These are phyloP conservation scores for Tetrastigma voinierianum DNA, from an alignment of 164 flowering plant species.

Conservation along the genomic window DNA sequence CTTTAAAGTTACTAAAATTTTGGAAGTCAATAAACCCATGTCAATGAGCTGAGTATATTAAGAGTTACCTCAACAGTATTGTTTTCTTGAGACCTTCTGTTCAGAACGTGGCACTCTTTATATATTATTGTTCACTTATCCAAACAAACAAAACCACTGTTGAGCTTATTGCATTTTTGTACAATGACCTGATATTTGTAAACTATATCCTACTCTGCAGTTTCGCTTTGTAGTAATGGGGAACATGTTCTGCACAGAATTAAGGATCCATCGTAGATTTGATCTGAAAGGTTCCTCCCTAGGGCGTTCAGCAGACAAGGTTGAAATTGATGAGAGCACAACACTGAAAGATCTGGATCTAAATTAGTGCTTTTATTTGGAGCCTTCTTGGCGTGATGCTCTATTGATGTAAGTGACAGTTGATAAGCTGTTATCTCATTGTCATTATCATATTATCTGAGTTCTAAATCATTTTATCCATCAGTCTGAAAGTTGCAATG, in stretches of 20 bases:
- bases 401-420: conserved; percentile 60
- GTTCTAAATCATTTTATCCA: not conserved
- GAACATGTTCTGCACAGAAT: conserved; percentile 96
- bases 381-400: conserved; percentile 90
- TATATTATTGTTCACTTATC: too few relatives aligned
- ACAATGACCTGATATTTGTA: not conserved
- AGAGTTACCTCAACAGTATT: not conserved
- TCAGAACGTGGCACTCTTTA: not conserved
- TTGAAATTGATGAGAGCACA: conserved; percentile 95
- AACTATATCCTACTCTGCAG: conserved; percentile 43
- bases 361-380: conserved; percentile 82
- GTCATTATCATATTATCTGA: not conserved
- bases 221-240: conserved; percentile 99
- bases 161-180: too few relatives aligned
- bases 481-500: not conserved
- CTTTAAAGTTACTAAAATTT: too few relatives aligned
- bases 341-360: conserved; percentile 96
- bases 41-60: not conserved
- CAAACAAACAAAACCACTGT: too few relatives aligned
- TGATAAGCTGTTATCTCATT: not conserved
- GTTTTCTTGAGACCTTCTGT: not conserved
- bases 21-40: not conserved
- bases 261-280: conserved; percentile 93
- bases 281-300: conserved; percentile 97
- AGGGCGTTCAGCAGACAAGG: conserved; percentile 91